Conservation (phyloP, 2,329 filamentous ascomycete species). For the Aspergillus sp. region DNA sequence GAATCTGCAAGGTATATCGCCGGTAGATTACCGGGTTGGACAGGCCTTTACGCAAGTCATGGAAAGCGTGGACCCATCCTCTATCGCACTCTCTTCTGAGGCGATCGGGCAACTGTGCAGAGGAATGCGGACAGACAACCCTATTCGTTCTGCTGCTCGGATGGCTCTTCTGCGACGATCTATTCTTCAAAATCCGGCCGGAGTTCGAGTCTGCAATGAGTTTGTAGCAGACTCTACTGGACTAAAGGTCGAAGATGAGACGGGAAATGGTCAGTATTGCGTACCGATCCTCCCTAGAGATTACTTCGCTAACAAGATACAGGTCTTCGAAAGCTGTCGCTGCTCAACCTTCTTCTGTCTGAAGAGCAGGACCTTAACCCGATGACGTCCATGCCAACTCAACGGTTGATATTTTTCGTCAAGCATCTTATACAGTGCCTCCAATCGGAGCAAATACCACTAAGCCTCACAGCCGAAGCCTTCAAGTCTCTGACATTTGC, state of each 20-base stretch:
- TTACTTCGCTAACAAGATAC: neutral
- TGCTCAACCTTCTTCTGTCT: slow-evolving; percentile 60
- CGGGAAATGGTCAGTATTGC: slow-evolving; percentile 46
- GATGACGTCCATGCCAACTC: slow-evolving; percentile 53
- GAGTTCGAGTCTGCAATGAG: slow-evolving; percentile 62
- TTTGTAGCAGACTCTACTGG: slow-evolving; percentile 64
- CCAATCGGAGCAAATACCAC: slow-evolving; percentile 59
- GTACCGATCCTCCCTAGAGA: neutral
- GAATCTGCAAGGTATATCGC: slow-evolving; percentile 33
- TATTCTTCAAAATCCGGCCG: slow-evolving; percentile 52
- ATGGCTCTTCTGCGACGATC: slow-evolving; percentile 55
- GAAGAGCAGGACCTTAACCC: slow-evolving; percentile 55
- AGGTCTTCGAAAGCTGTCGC: slow-evolving; percentile 55
- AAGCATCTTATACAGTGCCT: slow-evolving; percentile 78
- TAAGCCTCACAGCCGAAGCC: slow-evolving; percentile 43
- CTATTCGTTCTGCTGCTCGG: slow-evolving; percentile 53
- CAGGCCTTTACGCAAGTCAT: slow-evolving; percentile 48
- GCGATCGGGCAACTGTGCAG: slow-evolving; percentile 41
- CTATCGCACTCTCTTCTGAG: slow-evolving; percentile 33
- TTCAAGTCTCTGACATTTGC: slow-evolving; percentile 57
- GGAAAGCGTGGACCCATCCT: slow-evolving; percentile 35
- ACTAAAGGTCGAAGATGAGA: slow-evolving; percentile 50
- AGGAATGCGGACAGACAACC: slow-evolving; percentile 44
- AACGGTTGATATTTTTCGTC: slow-evolving; percentile 80
- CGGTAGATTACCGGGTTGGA: slow-evolving; percentile 44